Conservation (phyloP, 169 alveolate species). For the Eimeria praecox region DNA sequence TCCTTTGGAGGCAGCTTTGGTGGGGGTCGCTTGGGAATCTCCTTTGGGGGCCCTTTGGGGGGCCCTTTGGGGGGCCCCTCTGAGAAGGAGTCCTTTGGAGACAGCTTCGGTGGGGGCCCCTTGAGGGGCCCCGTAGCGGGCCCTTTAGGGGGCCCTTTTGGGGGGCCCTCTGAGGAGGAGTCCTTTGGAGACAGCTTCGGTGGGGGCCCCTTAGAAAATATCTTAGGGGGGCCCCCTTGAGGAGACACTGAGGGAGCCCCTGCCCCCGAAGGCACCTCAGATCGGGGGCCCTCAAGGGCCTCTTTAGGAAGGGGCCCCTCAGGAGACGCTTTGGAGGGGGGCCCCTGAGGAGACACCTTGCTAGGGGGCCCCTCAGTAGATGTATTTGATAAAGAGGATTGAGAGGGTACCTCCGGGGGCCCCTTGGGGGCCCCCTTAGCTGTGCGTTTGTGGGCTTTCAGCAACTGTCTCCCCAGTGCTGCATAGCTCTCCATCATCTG, state of each 20-base stretch:
- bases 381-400: too few species aligned
- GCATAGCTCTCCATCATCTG: neutral
- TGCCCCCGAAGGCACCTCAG: neutral
- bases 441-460: neutral
- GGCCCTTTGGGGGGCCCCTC: conserved; percentile 1
- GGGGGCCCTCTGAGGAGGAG: neutral
- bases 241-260: conserved; percentile 21
- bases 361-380: neutral
- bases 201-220: neutral
- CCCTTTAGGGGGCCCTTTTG: too few species aligned
- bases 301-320: neutral
- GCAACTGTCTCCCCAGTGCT: neutral
- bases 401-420: too few species aligned
- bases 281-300: neutral
- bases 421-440: neutral
- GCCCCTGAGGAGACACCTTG: neutral
- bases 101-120: too few species aligned
- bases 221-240: neutral
- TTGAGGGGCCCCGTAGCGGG: neutral
- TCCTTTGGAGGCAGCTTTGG: too few species aligned
- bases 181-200: neutral
- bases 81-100: too few species aligned
- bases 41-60: too few species aligned
- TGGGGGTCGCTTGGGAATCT: too few species aligned
- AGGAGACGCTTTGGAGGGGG: neutral